Conservation (phyloP, 306 rosid genomes). For the Lupinus albus region DNA sequence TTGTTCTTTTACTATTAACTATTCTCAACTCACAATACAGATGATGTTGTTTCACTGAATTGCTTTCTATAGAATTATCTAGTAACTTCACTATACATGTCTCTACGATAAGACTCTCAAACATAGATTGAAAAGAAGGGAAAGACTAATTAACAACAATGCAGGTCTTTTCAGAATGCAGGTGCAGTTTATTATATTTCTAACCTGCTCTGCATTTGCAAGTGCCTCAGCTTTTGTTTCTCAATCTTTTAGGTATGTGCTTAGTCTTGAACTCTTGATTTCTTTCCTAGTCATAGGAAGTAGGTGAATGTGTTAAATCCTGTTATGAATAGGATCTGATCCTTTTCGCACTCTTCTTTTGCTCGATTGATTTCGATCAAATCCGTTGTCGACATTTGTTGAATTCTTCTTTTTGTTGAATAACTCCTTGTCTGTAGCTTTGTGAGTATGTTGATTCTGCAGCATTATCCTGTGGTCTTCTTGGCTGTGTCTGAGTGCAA, state of each 20-base stretch:
- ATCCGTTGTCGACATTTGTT: conserved; percentile 41
- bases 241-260: conserved; percentile 43
- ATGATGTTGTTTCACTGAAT: conserved; percentile 47
- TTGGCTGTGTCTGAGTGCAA: conserved; percentile 52
- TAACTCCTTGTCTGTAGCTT: conserved; percentile 45
- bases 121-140: conserved; percentile 39
- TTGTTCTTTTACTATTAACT: conserved; percentile 35
- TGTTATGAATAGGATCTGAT: conserved; percentile 96
- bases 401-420: conserved; percentile 52
- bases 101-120: conserved; percentile 43
- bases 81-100: conserved; percentile 63
- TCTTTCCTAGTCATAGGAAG: conserved; percentile 43
- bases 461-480: conserved; percentile 43
- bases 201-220: conserved; percentile 51
- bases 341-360: conserved; percentile 83
- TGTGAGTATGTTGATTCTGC: conserved; percentile 48
- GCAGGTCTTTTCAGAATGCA: conserved; percentile 47
- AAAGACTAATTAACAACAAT: conserved; percentile 41
- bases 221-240: conserved; percentile 34
- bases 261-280: conserved; percentile 38
- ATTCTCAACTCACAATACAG: conserved; percentile 32
- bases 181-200: conserved; percentile 44
- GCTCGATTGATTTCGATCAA: conserved; percentile 77
- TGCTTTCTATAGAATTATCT: conserved; percentile 47
- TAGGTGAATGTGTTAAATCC: conserved; percentile 43